phyloP scores from a whole-genome alignment of 768 basidiomycete genomes.

The Leccinum ochraceum region DNA sequence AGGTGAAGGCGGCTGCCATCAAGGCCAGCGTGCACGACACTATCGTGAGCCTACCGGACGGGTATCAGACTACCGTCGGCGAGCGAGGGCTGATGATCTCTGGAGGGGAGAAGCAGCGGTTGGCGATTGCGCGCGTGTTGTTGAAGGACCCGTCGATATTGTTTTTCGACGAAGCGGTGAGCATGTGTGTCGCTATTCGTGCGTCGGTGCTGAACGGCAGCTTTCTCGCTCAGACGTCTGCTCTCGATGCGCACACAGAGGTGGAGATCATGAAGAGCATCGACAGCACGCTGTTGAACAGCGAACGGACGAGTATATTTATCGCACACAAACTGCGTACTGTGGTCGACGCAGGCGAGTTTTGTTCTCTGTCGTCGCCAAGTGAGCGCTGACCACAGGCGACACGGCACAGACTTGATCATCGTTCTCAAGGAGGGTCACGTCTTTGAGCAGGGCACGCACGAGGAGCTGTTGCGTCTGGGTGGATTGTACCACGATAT shows the following conservation, averaged over 20 bases:
- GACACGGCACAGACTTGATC: constrained; percentile 66
- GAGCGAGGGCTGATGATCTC: constrained; percentile 98
- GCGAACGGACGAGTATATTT: constrained; percentile 90
- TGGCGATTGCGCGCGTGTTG: constrained; percentile 91
- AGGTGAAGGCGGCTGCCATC: constrained; percentile 80
- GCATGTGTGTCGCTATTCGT: constrained; percentile 32
- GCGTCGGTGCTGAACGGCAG: not conserved
- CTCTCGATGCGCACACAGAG: constrained; percentile 94
- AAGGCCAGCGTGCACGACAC: constrained; percentile 88
- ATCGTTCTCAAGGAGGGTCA: constrained; percentile 91
- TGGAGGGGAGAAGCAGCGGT: constrained; percentile 96
- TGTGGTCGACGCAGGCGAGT: constrained; percentile 83
- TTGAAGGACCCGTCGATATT: constrained; percentile 94
- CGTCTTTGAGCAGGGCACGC: constrained; percentile 92
- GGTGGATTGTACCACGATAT: constrained; percentile 77
- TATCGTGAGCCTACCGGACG: constrained; percentile 78
- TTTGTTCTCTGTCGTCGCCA: not conserved
- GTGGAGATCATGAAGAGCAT: constrained; percentile 94
- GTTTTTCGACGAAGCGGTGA: constrained; percentile 97
- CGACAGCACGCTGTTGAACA: constrained; percentile 72
- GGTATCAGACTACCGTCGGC: constrained; percentile 89
- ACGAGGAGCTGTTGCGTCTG: constrained; percentile 75
- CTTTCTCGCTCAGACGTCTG: constrained; percentile 69
- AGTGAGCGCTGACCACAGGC: not conserved
- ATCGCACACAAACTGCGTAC: constrained; percentile 93